Evolutionary conservation across 2,329 filamentous ascomycete species (phyloP), one percentile per base, ranked within the genome.

Genomic region (Lasiodiplodia hormozganensis): DNA sequence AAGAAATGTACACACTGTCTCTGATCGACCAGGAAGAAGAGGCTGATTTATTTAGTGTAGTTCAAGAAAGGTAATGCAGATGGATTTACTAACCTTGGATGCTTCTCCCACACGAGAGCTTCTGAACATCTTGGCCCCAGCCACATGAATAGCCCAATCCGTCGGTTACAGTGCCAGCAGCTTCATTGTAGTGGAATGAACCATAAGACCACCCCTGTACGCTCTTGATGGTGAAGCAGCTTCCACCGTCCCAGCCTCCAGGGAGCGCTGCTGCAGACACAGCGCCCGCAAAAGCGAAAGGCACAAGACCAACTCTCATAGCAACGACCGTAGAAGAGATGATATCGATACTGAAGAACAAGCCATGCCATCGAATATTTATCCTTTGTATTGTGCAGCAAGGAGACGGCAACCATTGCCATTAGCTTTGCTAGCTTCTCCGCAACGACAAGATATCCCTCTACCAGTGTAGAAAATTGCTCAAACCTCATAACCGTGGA

Each of bases 281-380:
- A 62, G 58, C 25, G 18, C 25, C 58, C 2, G 58, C 58, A 31
- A 51, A 62, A 51, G 40, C 14, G 40, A 62, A 14, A 18, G 58
- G 21, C 40, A 62, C 16, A 38, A 64, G 60, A 64, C 14, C 10
- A 18, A 28, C 18, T 16, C 31, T 64, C 60, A 64, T 64, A 14
- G 23, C 28, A 47, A 52, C n/a, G 60, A 64, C 3, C 23, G 28
- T 28, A 18, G 49, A 18, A n/a, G 25, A 34, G 25, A 51, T 28
- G 40, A 34, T 51, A n/a, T 18, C 16, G 18, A 36, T 62, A 18
- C 34, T 12, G 58, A 31, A 62, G 25, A 23, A 62, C 11, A 7
- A n/a, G 31, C 25, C 28, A 23, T 21, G 38, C 5, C 18, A 3
- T 16, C 18, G 18, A 36, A 18, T 51, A 62, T 62, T 62, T 62